A percentile compares a stretch with the other conserved stretches of the same genome.
phyloP scores from a whole-genome alignment of 73 alveolate species.

The Breviolum minutum region DNA sequence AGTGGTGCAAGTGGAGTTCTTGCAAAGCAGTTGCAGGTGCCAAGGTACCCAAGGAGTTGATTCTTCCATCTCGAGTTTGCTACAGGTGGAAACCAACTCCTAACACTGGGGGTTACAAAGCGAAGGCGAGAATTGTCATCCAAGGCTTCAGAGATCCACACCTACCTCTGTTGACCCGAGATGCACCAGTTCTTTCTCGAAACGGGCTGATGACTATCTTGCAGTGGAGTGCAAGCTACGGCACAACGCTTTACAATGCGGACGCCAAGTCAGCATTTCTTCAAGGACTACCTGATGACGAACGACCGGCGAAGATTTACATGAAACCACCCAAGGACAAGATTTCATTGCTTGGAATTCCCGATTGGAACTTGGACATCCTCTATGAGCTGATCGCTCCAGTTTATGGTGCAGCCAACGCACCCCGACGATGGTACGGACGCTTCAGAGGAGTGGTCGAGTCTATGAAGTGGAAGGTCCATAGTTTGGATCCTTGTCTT shows the following conservation, averaged over 20 bases:
- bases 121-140: conserved; percentile 9
- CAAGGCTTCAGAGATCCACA: conserved; percentile 19
- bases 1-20: background rate
- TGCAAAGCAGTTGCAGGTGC: background rate
- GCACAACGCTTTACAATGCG: too few relatives aligned
- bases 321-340: background rate
- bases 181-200: conserved; percentile 10
- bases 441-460: background rate
- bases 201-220: background rate
- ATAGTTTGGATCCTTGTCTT: conserved; percentile 7
- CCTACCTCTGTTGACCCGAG: conserved; percentile 3
- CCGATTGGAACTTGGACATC: background rate
- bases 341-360: background rate
- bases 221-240: too few relatives aligned
- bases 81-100: conserved; percentile 9
- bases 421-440: background rate
- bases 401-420: conserved; percentile 13
- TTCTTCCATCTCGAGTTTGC: background rate
- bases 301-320: too few relatives aligned
- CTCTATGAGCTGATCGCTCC: conserved; percentile 12
- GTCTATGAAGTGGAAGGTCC: background rate
- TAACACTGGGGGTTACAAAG: background rate
- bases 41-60: background rate
- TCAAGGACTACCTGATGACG: too few relatives aligned
- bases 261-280: too few relatives aligned